Evolutionary conservation across 495 filamentous ascomycete species (phyloP), one percentile per base, ranked within the genome.

Genomic region (Talaromyces wortmannii): DNA sequence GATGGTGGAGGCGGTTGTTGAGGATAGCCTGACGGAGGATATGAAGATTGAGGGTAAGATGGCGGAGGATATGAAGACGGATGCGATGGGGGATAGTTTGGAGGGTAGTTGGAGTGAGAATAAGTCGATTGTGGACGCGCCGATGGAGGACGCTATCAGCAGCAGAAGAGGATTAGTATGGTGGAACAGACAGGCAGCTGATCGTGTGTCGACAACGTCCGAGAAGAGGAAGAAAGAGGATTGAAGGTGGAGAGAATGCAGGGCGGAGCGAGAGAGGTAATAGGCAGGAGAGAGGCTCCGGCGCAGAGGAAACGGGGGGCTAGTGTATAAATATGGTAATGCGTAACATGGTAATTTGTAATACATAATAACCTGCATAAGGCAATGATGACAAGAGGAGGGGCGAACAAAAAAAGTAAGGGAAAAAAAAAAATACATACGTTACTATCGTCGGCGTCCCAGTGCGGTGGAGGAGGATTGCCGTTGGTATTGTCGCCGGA

Each of bases 31-130:
- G 59, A 54, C 29, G 50, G 54, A 31, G 66, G 66, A 23, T 62
- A 59, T 30, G 57, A 36, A 31, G 45, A 33, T 6, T 45, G 61
- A 48, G 64, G 62, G 53, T 74, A 73, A 49, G 56, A 29, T 44
- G 43, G 62, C n/a, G 70, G 68, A 52, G 65, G 55, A 42, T 57
- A 60, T n/a, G 68, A 61, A 40, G 73, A 61, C 62, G 74, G 64
- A 69, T 77, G 69, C 62, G 71, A 61, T 42, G 44, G 66, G 56
- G 60, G 63, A 52, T 66, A 65, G 23, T 67, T 52, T 4, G 71
- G 67, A 54, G 71, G 66, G 57, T 74, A 75, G 66, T 73, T 42
- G 32, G 47, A 33, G n/a, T 11, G 40, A 43, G 50, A 40, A 52
- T 45, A 53, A 17, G 40, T 45, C 30, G 52, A 45, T 13, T 40